Conservation (phyloP, 495 filamentous ascomycete species). For the Talaromyces wortmannii region DNA sequence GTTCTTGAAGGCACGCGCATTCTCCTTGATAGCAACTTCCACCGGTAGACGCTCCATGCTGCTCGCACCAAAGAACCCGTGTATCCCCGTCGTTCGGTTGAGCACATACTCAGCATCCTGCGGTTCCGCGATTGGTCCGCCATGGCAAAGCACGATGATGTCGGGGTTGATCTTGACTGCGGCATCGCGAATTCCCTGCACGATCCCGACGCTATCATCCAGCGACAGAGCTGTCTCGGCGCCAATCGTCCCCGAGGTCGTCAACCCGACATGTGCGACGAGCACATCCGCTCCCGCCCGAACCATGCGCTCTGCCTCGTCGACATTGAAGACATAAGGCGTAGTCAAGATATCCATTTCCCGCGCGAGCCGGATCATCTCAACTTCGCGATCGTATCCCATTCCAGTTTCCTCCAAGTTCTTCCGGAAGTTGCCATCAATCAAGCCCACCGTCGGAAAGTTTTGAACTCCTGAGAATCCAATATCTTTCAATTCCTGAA, state of each 20-base stretch:
- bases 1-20: slow-evolving; percentile 53
- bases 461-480: slow-evolving; percentile 67
- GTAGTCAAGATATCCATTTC: slow-evolving; percentile 56
- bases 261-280: slow-evolving; percentile 64
- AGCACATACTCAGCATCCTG: slow-evolving; percentile 59
- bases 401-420: slow-evolving; percentile 69
- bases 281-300: slow-evolving; percentile 59
- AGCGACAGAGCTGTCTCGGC: slow-evolving; percentile 51
- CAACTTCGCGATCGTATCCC: slow-evolving; percentile 57
- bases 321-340: slow-evolving; percentile 59
- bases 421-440: slow-evolving; percentile 58
- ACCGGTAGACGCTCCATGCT: slow-evolving; percentile 67
- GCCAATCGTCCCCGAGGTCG: slow-evolving; percentile 58
- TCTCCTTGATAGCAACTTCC: slow-evolving; percentile 56
- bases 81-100: slow-evolving; percentile 48
- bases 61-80: slow-evolving; percentile 67
- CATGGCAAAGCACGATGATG: slow-evolving; percentile 63
- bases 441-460: slow-evolving; percentile 65
- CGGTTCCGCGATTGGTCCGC: slow-evolving; percentile 56
- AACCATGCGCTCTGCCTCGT: slow-evolving; percentile 53
- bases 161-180: slow-evolving; percentile 45
- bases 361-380: slow-evolving; percentile 51
- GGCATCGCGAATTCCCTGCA: slow-evolving; percentile 58
- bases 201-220: slow-evolving; percentile 50
- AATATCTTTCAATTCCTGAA: slow-evolving; percentile 46